Evolutionary conservation across 768 basidiomycete species (phyloP), one percentile per base, ranked within the genome.

Genomic region (Strobilomyces confusus): DNA sequence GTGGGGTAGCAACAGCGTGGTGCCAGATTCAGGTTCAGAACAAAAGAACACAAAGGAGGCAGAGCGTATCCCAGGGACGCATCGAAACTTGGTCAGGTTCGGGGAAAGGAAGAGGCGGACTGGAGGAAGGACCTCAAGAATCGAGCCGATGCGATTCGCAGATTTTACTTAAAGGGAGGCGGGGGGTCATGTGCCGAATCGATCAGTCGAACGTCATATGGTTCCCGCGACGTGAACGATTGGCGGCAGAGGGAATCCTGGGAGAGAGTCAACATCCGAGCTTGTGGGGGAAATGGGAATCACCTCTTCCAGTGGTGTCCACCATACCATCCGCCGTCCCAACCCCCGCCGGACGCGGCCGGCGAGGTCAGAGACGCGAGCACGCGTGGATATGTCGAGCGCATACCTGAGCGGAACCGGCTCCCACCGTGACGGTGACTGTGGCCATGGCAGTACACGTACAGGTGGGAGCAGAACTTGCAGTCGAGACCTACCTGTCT

Each of bases 371-470:
- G n/a, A n/a, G n/a, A n/a, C n/a, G n/a, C n/a, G n/a, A n/a, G n/a
- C n/a, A n/a, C n/a, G n/a, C n/a, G n/a, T n/a, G n/a, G n/a, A n/a
- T n/a, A n/a, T n/a, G n/a, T n/a, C n/a, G n/a, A n/a, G n/a, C n/a
- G n/a, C n/a, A n/a, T n/a, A n/a, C n/a, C n/a, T n/a, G n/a, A n/a
- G n/a, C n/a, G n/a, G n/a, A n/a, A n/a, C n/a, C n/a, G n/a, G n/a
- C n/a, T n/a, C n/a, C n/a, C n/a, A 46, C 22, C 8, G 60, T 65
- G n/a, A 52, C 51, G 0, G 64, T 65, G 7, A 67, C 62, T 0
- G 64, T 58, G n/a, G 46, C 49, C 0, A 50, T 49, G 13, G 29
- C 8, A 8, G 29, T n/a, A 36, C 34, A 13, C 6, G 49, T 26
- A 33, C 57, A 59, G 12, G 41, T 20, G 25, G 61, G 36, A 37